phyloP scores from a whole-genome alignment of 2,329 filamentous ascomycete species.

The Ophiostoma sp. region DNA sequence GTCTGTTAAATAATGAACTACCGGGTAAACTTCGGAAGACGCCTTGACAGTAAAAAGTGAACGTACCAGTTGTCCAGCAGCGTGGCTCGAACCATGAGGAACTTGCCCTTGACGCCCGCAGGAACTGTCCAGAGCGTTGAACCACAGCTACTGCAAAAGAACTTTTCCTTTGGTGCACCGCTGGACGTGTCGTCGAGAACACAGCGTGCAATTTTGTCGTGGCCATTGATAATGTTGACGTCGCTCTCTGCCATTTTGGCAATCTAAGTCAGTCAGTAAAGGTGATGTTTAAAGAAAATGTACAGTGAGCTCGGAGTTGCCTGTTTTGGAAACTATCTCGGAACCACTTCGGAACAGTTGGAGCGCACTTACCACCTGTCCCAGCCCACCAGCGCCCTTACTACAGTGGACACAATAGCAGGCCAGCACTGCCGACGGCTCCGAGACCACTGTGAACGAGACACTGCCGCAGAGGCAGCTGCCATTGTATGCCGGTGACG shows the following conservation, averaged over 20 bases:
- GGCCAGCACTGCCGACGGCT: not conserved
- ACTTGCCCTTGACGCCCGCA: not conserved
- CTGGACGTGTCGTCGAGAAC: not conserved
- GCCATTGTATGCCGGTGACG: not conserved
- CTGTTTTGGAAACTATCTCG: not conserved
- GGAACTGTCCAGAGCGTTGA: not conserved
- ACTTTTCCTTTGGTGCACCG: not conserved
- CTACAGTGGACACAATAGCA: not conserved
- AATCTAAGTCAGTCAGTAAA: not conserved
- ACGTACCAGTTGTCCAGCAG: not conserved
- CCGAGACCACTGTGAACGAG: not conserved
- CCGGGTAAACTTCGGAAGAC: no score
- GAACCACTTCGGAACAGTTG: no score
- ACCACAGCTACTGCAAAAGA: not conserved
- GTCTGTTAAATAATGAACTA: no score
- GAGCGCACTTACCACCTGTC: not conserved
- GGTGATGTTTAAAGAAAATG: no score
- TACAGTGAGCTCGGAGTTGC: not conserved
- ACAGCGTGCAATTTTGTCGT: not conserved
- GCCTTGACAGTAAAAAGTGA: no score
- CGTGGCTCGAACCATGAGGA: not conserved
- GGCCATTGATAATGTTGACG: not conserved
- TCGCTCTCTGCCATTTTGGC: not conserved
- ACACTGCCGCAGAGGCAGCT: not conserved
- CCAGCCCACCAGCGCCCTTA: not conserved